Evolutionary conservation across 441 rosid genomes (phyloP), one percentile per base, ranked within the genome.

Genomic region (Bocquillonia castaneifolia): DNA sequence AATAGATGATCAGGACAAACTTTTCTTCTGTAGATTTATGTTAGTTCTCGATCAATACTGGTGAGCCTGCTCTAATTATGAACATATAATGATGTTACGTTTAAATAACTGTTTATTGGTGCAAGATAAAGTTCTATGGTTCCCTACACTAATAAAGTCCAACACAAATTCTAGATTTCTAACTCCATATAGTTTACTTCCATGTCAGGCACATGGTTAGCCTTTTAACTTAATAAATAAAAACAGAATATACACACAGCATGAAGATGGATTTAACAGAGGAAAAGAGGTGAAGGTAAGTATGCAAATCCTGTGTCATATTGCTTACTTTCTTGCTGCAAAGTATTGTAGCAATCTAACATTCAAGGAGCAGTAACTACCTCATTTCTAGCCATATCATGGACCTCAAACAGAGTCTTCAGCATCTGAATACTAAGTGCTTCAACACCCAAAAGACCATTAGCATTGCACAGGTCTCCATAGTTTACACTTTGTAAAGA

Each of bases 351-450:
- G 37, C n/a, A 32, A 13, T 23, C 17, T 10, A 47, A 0, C 15
- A 34, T 28, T 55, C 22, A 62, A 59, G 51, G 36, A 60, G 73
- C 40, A 45, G 63, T 54, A 71, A 76, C 10, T 61, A 90, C 97
- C 97, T 88, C 94, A 61, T 78, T 88, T 77, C 97, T 85, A 64
- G 94, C 82, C 93, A 91, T 87, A 67, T 85, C 94, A 79, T 91
- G 90, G 74, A 80, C 80, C 78, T 91, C 91, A 78, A 88, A 91
- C 55, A 91, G 78, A 37, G 80, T 84, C 78, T 83, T 84, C 70
- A 91, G 77, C 74, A 91, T 82, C 81, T 83, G 88, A 77, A 87
- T 68, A 48, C 88, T 81, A 61, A 91, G 90, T 75, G 85, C 86
- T 76, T 84, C 90, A 66, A 78, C 71, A 75, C 94, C 89, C 63